Base-by-base conservation (phyloP, 2,329 filamentous ascomycete species). In the Sclerotinia subarctica region DNA sequence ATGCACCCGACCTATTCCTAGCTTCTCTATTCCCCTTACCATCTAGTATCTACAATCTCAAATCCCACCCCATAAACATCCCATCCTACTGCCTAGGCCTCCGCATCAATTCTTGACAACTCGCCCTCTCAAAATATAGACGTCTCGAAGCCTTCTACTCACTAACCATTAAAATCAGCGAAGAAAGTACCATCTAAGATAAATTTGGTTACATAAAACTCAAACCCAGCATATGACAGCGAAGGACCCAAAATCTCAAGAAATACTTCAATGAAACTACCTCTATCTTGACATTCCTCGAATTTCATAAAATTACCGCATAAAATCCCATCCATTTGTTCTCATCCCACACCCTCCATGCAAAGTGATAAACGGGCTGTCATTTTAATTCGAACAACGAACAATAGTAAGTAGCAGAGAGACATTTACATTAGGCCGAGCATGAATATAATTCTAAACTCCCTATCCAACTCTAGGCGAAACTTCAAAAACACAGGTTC, bases 31-130 rank as follows among this genome's bases (percentile, higher is more conserved):
- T 86, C 5, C 74, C 74, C 3, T 77, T 64, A 78, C 74, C 4
- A 73, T 82, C 57, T 80, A 76, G 47, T 11, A 38, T 38, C 35
- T 38, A 11, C 35, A 10, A 81, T 51, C 73, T 78, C 1, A 77
- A 78, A 19, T 66, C 72, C 0, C 71, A 71, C 15, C 78, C 76
- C 15, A 70, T 78, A 8, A 62, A 72, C 6, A 67, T 71, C 3
- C 77, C 77, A 2, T 78, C 3, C 11, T 11, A 13, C 15, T 81
- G 75, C 67, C 80, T 86, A 3, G 84, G 86, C 70, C 77, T 87
- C 0, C 83, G 86, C 71, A 75, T 78, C 1, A 72, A 78, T 7
- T 79, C 80, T 0, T 84, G 84, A 0, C 79, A 83, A 6, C 74
- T 77, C 3, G 84, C 82, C 3, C 0, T 42, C 73, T 76, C 75